Base-by-base conservation (phyloP, 2,329 filamentous ascomycete species). In the Alternaria longipes region DNA sequence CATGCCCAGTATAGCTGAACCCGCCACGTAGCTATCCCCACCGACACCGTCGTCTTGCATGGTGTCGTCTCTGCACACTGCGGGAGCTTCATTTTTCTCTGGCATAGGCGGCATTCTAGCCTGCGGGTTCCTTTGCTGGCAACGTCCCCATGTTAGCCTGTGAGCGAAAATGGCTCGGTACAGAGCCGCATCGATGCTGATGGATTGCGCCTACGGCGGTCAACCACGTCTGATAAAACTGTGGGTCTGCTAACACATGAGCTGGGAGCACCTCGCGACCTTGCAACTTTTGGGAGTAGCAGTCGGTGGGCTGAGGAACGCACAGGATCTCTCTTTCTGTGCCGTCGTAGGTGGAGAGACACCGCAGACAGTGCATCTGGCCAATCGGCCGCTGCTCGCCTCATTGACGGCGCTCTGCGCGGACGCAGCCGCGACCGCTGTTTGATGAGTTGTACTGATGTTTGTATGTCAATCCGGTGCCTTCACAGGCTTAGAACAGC, bases 11-110 rank as follows among this genome's bases (percentile, higher is more conserved):
- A 40, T 32, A 53, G 58, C 54, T 44, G 57, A 56, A 52, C 24
- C 41, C 58, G 58, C 58, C 58, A 60, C 58, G 58, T 60, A 60
- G 58, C 58, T 44, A 45, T 45, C 54, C 36, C 53, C 53, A 56
- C 58, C 53, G 54, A 60, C 58, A 60, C 46, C 30, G 46, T 47
- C 58, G 36, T 50, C 41, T 40, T 34, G 42, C 50, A 28, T 41
- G 34, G 44, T 46, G 46, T 30, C 50, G 53, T n/a, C 44, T 41
- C 42, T 51, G 38, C 41, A 46, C 53, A 47, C 46, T 46, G 41
- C 41, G 58, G 32, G 52, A 45, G 53, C 54, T 57, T 57, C 58
- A 60, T 60, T 56, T 51, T 52, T 45, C 28, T 41, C 18, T 20
- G 47, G 41, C 41, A 47, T 40, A 44, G 24, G 18, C 50, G 46